Base-by-base conservation (phyloP, 1,284 basidiomycete genomes). In the Pascua guehoae region DNA sequence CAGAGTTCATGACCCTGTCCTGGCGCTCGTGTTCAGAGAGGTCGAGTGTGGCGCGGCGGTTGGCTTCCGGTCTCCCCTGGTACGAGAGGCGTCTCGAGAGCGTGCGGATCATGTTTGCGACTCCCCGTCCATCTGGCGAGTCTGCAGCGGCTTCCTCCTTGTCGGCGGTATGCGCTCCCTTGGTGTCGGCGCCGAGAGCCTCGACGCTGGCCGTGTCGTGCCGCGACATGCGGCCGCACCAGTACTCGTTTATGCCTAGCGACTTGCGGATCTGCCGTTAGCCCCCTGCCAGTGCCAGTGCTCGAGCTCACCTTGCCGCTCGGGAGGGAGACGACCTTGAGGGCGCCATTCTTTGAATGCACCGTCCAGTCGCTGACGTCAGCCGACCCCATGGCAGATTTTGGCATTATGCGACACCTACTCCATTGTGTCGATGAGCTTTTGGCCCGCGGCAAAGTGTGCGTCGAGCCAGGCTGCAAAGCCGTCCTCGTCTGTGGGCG, bases 211-310 rank as follows among this genome's bases (percentile, higher is more conserved):
- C 38, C 36, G 53, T 36, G 15, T 38, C 47, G 53, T 50, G 56
- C 38, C 16, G 17, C 4, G 62, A 63, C 17, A 62, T 54, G 5
- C 71, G 59, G 12, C 69, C 71, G 51, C 69, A 71, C 71, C 71
- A 73, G 51, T 62, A 68, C 16, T 71, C 71, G 46, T 61, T 66
- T 16, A 71, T 58, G 11, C 62, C 62, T 10, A 73, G 55, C 11
- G 51, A 38, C 49, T 68, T 68, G 36, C 65, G 62, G n/a, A 65
- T 56, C 70, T 72, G 52, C n/a, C 1, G 41, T 57, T 12, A 57
- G 36, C 24, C 12, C n/a, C 1, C 12, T 7, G 43, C 18, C 12
- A 5, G 17, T 51, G 14, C 5, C 5, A 10, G 24, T 14, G 40
- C 5, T 15, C 17, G 24, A 17, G 41, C 56, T 37, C 41, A 57